Base-by-base conservation (phyloP, 805 yeast species). In the Scheffersomyces coipomensis region DNA sequence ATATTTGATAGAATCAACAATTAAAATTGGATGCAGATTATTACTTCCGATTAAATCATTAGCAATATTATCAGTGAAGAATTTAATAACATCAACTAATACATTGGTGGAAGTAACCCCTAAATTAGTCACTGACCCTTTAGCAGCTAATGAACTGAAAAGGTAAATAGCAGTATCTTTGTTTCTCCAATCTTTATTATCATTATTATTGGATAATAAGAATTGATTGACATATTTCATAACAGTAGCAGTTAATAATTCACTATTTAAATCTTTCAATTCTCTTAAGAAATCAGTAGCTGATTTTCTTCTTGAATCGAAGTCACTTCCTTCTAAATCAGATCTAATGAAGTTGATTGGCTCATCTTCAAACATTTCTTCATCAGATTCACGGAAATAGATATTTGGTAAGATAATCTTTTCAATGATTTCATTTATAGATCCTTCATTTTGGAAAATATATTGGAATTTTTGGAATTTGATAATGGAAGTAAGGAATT, bases 341-440 rank as follows among this genome's bases (percentile, higher is more conserved):
- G 96, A 76, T 54, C 98, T 78, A 16, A 90, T 90, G 57, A 75
- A 93, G 53, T 88, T 95, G 39, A 93, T 84, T 26, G 99, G 99
- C 57, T 93, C 99, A 63, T 93, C 99, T 62, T 93, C 99, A 60
- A 93, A 91, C 45, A 83, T 62, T 61, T 95, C 99, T 53, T 88
- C 88, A 57, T 93, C 99, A 2, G 85, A 73, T 41, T 85, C 91
- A 54, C 98, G 80, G 43, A 93, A 74, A 9, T 82, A 76, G 51
- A 90, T 81, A 59, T 93, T 93, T 27, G 99, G 99, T 46, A 93
- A 71, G 37, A 93, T 81, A 46, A 93, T 85, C 50, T 85, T 83
- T 52, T 85, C 87, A 3, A 90, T 78, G 35, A 93, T 77, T 56
- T 85, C 89, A 48, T 80, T 79, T 52, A 93, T 66, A 19, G 71